These are phyloP conservation scores for Phaeomoniella chlamydospora DNA, from an alignment of 2,329 filamentous ascomycete species.

Conservation along the genomic window DNA sequence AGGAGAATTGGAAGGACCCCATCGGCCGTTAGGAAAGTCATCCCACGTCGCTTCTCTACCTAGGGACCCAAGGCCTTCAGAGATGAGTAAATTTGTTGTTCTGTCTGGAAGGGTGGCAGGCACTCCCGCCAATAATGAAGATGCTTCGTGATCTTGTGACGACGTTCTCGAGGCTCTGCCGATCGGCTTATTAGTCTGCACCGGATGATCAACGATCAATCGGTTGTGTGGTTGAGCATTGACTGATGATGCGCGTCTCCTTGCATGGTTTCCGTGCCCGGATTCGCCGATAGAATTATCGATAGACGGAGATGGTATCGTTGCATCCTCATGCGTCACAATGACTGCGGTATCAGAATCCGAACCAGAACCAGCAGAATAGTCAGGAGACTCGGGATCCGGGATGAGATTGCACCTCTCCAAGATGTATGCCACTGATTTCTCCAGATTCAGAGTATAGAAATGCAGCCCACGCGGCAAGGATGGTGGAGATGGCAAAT, in stretches of 20 bases:
- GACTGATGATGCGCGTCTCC: constrained; percentile 58
- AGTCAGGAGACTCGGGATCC: constrained; percentile 5
- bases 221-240: constrained; percentile 79
- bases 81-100: constrained; percentile 79
- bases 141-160: constrained; percentile 42
- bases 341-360: constrained; percentile 27
- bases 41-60: constrained; percentile 97
- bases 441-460: constrained; percentile 92
- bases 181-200: constrained; percentile 40
- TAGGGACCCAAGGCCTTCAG: constrained; percentile 77
- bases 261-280: constrained; percentile 15
- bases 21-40: constrained; percentile 91
- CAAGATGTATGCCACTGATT: constrained; percentile 84
- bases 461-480: constrained; percentile 76
- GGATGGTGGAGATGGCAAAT: constrained; percentile 37
- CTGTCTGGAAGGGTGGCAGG: constrained; percentile 58
- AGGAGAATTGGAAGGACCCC: constrained; percentile 83
- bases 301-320: not conserved
- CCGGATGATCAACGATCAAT: constrained; percentile 58
- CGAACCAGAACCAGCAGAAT: constrained; percentile 6
- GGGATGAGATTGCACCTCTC: constrained; percentile 69
- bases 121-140: constrained; percentile 63
- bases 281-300: not conserved
- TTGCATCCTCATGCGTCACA: not conserved
- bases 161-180: constrained; percentile 11